Conservation (phyloP, 2,329 filamentous ascomycete species). For the Hymenoscyphus albidus region DNA sequence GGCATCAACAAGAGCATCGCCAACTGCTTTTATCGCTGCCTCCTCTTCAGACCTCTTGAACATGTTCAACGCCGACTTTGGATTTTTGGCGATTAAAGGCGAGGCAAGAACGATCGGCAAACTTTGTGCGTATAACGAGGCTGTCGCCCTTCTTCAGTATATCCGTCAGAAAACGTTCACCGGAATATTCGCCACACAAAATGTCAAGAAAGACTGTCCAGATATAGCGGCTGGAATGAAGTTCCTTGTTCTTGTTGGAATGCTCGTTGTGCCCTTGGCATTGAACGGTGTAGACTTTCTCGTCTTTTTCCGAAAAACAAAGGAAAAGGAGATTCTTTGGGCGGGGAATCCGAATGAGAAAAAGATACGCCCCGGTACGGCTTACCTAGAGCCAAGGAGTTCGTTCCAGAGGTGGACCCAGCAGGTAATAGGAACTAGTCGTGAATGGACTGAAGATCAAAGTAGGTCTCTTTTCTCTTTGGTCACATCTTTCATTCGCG, state of each 20-base stretch:
- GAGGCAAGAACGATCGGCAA: slow-evolving; percentile 26
- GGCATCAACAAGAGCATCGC: slow-evolving; percentile 16
- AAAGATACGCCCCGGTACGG: slow-evolving; percentile 10
- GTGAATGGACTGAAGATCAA: slow-evolving; percentile 27
- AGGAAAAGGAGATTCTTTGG: slow-evolving; percentile 25
- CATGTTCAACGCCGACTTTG: slow-evolving; percentile 26
- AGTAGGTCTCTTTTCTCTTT: slow-evolving; percentile 7
- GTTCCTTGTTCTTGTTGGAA: slow-evolving; percentile 16
- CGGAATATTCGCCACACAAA: slow-evolving; percentile 18
- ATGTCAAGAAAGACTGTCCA: slow-evolving; percentile 21
- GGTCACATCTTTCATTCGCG: too few relatives aligned
- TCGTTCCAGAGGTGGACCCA: slow-evolving; percentile 26
- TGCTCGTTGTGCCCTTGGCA: slow-evolving; percentile 24
- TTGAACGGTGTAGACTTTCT: slow-evolving; percentile 23
- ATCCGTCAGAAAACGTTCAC: slow-evolving; percentile 18
- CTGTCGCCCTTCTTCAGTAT: slow-evolving; percentile 23
- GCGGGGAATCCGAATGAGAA: slow-evolving; percentile 27
- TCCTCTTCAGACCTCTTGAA: slow-evolving; percentile 23
- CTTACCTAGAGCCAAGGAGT: slow-evolving; percentile 23
- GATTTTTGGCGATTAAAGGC: slow-evolving; percentile 23
- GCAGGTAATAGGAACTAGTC: slow-evolving; percentile 21
- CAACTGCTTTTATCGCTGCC: slow-evolving; percentile 22
- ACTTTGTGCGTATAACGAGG: slow-evolving; percentile 22
- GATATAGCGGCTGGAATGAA: slow-evolving; percentile 15
- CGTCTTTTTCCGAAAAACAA: slow-evolving; percentile 24